Conservation (phyloP, 768 basidiomycete species). For the Mycena filopes region DNA sequence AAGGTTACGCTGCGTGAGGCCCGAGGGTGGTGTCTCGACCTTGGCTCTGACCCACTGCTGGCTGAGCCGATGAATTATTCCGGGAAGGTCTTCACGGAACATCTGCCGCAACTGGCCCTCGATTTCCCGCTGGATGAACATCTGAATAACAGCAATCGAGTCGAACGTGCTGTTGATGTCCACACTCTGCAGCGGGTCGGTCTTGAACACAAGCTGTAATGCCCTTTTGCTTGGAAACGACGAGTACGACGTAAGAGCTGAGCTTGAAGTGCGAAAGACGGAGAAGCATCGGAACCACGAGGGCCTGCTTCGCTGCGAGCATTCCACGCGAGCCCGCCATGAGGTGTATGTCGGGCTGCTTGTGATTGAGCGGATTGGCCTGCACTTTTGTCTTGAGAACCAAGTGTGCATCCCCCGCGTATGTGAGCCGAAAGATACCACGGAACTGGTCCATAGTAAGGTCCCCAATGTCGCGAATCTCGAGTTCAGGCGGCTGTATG, state of each 20-base stretch:
- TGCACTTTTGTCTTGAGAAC: constrained; percentile 92
- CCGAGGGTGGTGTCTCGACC: constrained; percentile 64
- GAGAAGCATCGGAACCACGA: constrained; percentile 98
- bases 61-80: constrained; percentile 94
- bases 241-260: constrained; percentile 95
- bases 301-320: constrained; percentile 93
- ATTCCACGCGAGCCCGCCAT: constrained; percentile 87
- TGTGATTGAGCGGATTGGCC: constrained; percentile 96
- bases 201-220: constrained; percentile 99
- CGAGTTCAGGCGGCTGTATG: constrained; percentile 92
- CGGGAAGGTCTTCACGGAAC: constrained; percentile 97
- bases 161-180: constrained; percentile 99
- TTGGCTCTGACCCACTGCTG: constrained; percentile 97
- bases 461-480: constrained; percentile 97
- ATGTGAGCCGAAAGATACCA: constrained; percentile 95
- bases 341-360: constrained; percentile 89
- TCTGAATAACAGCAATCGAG: constrained; percentile 96
- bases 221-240: constrained; percentile 97
- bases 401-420: constrained; percentile 93
- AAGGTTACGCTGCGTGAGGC: constrained; percentile 20
- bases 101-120: constrained; percentile 97
- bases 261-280: constrained; percentile 96
- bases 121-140: constrained; percentile 97
- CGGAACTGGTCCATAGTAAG: constrained; percentile 95
- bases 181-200: constrained; percentile 97